phyloP scores from a whole-genome alignment of 2,329 filamentous ascomycete genomes.

The Fusarium sp. region DNA sequence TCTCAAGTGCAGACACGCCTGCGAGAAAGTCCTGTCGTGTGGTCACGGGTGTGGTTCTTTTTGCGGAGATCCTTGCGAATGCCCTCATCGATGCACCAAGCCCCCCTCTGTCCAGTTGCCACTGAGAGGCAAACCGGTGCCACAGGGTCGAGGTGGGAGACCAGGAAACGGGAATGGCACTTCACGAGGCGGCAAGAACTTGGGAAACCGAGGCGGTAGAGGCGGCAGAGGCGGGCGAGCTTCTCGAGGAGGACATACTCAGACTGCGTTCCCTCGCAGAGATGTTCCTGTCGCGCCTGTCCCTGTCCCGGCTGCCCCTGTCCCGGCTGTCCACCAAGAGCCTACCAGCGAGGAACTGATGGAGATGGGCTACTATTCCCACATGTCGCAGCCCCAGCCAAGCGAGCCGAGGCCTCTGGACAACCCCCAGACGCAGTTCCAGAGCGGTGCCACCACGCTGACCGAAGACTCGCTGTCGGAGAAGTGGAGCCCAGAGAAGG shows the following conservation, averaged over 20 bases:
- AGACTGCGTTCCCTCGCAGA: neutral
- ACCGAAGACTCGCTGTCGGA: slow-evolving; percentile 15
- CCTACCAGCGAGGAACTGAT: slow-evolving; percentile 64
- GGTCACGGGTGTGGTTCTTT: slow-evolving; percentile 33
- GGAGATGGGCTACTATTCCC: slow-evolving; percentile 26
- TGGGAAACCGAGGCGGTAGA: neutral
- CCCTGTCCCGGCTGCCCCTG: too few species aligned
- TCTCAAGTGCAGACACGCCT: slow-evolving; percentile 48
- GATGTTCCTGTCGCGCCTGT: neutral
- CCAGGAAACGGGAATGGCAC: neutral
- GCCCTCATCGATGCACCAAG: slow-evolving; percentile 21
- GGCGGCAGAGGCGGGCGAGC: neutral
- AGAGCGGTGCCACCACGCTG: neutral
- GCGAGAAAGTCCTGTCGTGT: slow-evolving; percentile 31
- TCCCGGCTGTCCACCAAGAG: slow-evolving; percentile 50
- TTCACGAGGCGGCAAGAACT: neutral
- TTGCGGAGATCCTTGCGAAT: slow-evolving; percentile 35
- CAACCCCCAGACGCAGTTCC: neutral
- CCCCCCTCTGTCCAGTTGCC: neutral
- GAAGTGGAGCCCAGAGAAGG: slow-evolving; percentile 36
- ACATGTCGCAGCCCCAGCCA: neutral
- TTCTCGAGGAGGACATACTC: neutral
- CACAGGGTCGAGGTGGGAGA: neutral
- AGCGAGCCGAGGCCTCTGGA: neutral
- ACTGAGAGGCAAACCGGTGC: neutral